phyloP scores from a whole-genome alignment of 164 flowering plant genomes.

The Platanus orientalis region DNA sequence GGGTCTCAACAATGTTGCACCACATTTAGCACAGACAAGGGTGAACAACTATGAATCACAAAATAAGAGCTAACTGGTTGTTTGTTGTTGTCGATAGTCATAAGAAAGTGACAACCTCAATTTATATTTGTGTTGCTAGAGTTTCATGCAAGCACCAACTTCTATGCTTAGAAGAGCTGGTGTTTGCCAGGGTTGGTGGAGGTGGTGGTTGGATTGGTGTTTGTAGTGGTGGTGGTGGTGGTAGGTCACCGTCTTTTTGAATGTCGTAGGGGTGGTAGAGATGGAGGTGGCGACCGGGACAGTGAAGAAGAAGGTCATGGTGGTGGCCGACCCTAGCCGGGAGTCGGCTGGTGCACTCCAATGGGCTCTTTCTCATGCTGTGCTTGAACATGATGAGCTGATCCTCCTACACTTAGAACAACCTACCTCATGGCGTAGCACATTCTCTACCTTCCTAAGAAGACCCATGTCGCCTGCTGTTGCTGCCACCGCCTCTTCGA shows the following conservation, averaged over 20 bases:
- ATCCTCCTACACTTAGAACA: slow-evolving; percentile 53
- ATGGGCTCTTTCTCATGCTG: slow-evolving; percentile 56
- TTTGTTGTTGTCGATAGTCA: neutral
- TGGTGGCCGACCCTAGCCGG: slow-evolving; percentile 48
- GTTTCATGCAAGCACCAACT: no score
- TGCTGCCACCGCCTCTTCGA: neutral
- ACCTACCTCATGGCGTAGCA: slow-evolving; percentile 34
- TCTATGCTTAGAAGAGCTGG: no score
- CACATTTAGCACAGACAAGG: no score
- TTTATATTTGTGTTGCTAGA: neutral
- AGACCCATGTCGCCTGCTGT: slow-evolving; percentile 2
- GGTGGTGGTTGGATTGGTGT: neutral
- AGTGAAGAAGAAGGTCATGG: slow-evolving; percentile 19
- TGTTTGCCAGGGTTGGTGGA: no score
- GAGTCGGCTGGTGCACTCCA: slow-evolving; percentile 63
- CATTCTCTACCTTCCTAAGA: slow-evolving; percentile 39
- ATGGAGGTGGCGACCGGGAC: neutral
- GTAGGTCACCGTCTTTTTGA: no score
- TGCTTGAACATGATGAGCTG: slow-evolving; percentile 50
- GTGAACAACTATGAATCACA: no score
- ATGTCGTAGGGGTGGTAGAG: neutral
- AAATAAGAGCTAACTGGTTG: neutral
- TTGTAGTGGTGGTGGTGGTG: neutral
- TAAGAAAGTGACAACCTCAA: neutral
- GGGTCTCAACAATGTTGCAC: no score